Percentiles rank a stretch among this genome's conserved stretches.
Conservation (phyloP, 2,329 filamentous ascomycete genomes). For the Plectosphaerella plurivora region DNA sequence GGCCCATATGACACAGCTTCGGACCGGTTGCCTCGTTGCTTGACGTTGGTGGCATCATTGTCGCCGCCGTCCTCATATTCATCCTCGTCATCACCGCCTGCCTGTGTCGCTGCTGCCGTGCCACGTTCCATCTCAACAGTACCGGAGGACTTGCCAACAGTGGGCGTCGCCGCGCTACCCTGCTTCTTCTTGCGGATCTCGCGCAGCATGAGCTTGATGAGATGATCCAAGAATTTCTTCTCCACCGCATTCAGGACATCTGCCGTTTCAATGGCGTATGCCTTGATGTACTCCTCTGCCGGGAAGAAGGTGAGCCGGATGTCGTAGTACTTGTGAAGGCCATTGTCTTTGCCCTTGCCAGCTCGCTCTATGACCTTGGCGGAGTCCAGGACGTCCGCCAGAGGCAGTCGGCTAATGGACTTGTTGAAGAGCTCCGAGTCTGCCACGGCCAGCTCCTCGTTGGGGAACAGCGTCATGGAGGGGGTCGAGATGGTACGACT, state of each 20-base stretch:
- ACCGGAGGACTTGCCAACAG: conserved; percentile 57
- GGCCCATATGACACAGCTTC: conserved; percentile 87
- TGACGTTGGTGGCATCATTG: conserved; percentile 70
- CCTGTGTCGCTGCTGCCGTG: conserved; percentile 28
- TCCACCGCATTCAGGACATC: conserved; percentile 82
- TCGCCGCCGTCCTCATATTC: conserved; percentile 74
- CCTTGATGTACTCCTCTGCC: conserved; percentile 73
- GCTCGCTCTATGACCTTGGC: conserved; percentile 77
- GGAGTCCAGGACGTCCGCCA: conserved; percentile 79
- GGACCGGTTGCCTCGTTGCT: conserved; percentile 68
- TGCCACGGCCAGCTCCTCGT: conserved; percentile 63
- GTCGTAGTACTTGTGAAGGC: conserved; percentile 78
- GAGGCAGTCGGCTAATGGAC: conserved; percentile 78
- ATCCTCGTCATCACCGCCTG: conserved; percentile 51
- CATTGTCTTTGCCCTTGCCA: conserved; percentile 63
- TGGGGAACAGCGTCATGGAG: conserved; percentile 78
- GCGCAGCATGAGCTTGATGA: conserved; percentile 66
- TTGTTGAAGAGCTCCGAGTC: conserved; percentile 82
- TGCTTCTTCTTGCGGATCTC: conserved; percentile 80
- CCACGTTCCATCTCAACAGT: conserved; percentile 43
- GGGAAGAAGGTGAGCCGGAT: conserved; percentile 82
- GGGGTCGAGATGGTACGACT: conserved; percentile 86
- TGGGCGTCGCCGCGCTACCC: conserved; percentile 67
- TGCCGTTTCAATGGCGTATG: conserved; percentile 75
- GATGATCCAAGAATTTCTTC: conserved; percentile 67